These are phyloP conservation scores for Carpinus fangiana DNA, from an alignment of 306 rosid species.

Conservation along the genomic window DNA sequence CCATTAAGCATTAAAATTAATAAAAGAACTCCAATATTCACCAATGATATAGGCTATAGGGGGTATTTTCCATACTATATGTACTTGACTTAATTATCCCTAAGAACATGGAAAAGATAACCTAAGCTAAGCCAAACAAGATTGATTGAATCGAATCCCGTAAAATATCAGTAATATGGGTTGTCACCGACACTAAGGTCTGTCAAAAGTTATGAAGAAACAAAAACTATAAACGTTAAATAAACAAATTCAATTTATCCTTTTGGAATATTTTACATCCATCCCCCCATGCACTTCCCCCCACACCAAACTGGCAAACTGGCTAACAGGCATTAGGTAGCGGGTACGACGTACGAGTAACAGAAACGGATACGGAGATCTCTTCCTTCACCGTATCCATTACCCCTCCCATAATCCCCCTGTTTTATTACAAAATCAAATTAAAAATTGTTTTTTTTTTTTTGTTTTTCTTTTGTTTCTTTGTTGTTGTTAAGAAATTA, in stretches of 20 bases:
- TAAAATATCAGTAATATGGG: not conserved
- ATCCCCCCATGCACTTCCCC: not conserved
- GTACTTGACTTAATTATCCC: no score
- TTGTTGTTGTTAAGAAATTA: not conserved
- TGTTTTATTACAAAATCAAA: not conserved
- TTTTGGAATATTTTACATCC: not conserved
- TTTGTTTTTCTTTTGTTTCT: not conserved
- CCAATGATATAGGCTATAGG: no score
- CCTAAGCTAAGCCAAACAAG: no score
- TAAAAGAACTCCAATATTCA: no score
- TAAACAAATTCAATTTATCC: no score
- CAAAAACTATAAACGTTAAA: no score
- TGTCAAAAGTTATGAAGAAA: not conserved
- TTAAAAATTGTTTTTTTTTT: not conserved
- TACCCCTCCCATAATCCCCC: slow-evolving; percentile 17
- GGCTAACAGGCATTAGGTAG: slow-evolving; percentile 22
- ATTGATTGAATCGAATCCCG: no score
- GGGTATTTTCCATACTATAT: no score
- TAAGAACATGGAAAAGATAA: no score
- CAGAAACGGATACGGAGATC: slow-evolving; percentile 50
- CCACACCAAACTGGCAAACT: not conserved
- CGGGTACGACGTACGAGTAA: slow-evolving; percentile 60
- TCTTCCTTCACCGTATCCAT: slow-evolving; percentile 16
- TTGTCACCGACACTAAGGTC: not conserved
- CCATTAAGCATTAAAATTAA: no score